Base-by-base conservation (phyloP, 2,329 filamentous ascomycete species). In the Teratosphaeria viscida region DNA sequence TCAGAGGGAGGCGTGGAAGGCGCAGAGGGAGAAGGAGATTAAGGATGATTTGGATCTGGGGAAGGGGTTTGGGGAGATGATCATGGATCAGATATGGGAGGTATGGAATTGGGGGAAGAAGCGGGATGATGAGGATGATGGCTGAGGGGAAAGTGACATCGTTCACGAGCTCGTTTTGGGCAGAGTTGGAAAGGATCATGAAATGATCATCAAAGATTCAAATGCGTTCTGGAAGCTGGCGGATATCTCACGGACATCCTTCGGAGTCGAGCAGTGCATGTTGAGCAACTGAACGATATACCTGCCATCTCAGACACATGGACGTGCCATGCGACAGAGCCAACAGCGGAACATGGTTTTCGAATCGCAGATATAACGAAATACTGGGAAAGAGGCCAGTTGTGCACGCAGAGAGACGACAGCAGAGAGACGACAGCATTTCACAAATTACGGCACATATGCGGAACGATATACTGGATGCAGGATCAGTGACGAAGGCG, bases 1-100 rank as follows among this genome's bases (percentile, higher is more conserved):
- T 54, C 72, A 76, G 65, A 68, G 70, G 56, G 75, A 76, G 58
- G 75, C 73, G 14, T 80, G 78, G 78, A 77, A 75, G 66, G 64
- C 61, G 32, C 66, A 73, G 63, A 64, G 77, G 58, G 62, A 78
- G 61, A 71, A 73, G 61, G 77, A 79, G 70, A 76, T 78, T 62
- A 72, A 71, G 68, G 75, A 75, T 64, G 72, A 72, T 62, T 60
- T 74, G 23, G 72, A 73, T 52, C 70, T 72, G 56, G 72, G 72
- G 1, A 74, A 74, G 55, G 68, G 72, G 3, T 70, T 72, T 62
- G 68, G 64, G 5, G 72, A 74, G 61, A 72, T 74, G 65, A 74
- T 74, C 43, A 65, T 67, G 59, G 72, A 74, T 63, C 72, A 74
- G 66, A 70, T 74, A 26, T 73, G 68, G 63, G 67, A 70, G 58